phyloP scores from a whole-genome alignment of 192 early-diverging fungal genomes.

The Helicostylum pulchrum region DNA sequence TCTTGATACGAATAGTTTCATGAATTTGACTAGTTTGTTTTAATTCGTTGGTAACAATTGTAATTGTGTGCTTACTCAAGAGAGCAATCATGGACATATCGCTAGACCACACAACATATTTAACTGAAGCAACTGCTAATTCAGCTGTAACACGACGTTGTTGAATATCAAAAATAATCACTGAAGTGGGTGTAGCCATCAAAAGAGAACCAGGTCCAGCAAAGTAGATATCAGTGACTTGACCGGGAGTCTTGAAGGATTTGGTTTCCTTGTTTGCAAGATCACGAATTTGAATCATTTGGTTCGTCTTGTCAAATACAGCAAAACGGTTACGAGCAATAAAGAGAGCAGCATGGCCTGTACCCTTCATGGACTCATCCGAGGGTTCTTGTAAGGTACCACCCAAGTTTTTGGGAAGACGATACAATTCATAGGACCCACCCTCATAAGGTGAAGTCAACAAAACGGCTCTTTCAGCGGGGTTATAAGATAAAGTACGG shows the following conservation, averaged over 20 bases:
- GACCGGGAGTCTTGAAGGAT: conserved; percentile 76
- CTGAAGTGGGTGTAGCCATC: conserved; percentile 79
- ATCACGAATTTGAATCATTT: conserved; percentile 87
- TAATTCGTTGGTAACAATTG: conserved; percentile 82
- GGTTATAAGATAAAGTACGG: conserved; percentile 89
- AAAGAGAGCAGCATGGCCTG: conserved; percentile 83
- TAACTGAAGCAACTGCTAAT: conserved; percentile 79
- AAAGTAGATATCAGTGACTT: conserved; percentile 84
- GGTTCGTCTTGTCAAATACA: conserved; percentile 82
- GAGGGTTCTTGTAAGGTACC: conserved; percentile 60
- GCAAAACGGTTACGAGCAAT: conserved; percentile 97
- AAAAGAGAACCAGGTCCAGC: conserved; percentile 84
- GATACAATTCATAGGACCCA: conserved; percentile 89
- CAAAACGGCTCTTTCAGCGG: conserved; percentile 88
- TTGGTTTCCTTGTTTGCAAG: conserved; percentile 85
- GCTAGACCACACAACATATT: conserved; percentile 91
- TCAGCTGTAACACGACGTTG: conserved; percentile 72
- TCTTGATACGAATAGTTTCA: conserved; percentile 98
- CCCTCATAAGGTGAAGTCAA: conserved; percentile 82
- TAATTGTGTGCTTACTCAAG: conserved; percentile 95
- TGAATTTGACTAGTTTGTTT: conserved; percentile 89
- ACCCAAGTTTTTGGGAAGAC: conserved; percentile 69
- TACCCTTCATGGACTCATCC: conserved; percentile 72
- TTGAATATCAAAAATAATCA: conserved; percentile 91
- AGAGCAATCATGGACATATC: conserved; percentile 89